Evolutionary conservation across 805 yeast genomes (phyloP).

Genomic region (Hagleromyces aurorensis): DNA sequence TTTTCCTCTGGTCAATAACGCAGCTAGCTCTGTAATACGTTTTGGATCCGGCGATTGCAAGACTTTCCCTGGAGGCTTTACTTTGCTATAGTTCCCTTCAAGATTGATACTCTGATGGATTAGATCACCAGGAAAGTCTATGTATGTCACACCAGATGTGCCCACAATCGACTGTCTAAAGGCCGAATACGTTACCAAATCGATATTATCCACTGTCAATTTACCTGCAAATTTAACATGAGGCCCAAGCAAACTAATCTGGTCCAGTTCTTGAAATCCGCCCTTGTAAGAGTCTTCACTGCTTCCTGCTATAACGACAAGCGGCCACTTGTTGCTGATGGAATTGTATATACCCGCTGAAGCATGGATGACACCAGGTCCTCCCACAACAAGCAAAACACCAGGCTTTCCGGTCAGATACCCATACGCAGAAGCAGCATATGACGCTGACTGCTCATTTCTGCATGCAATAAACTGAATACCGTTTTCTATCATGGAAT

Average conservation of each 20-base stretch:
- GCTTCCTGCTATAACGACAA: conserved; percentile 58
- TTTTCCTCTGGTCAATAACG: conserved; percentile 29
- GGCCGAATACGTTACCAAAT: conserved; percentile 17
- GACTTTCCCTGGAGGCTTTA: conserved; percentile 6
- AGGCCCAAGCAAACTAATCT: conserved; percentile 40
- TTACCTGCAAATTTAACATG: conserved; percentile 47
- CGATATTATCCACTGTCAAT: conserved; percentile 12
- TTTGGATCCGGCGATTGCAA: conserved; percentile 13
- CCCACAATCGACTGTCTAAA: conserved; percentile 32
- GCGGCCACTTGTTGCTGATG: conserved; percentile 54
- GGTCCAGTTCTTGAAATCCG: conserved; percentile 68
- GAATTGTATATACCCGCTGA: conserved; percentile 61
- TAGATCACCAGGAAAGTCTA: conserved; percentile 58
- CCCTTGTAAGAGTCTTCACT: conserved; percentile 45
- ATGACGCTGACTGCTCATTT: conserved; percentile 68
- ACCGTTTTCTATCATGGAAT: conserved; percentile 45
- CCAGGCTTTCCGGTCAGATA: conserved; percentile 59
- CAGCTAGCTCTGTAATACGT: conserved; percentile 28
- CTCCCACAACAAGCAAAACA: conserved; percentile 63
- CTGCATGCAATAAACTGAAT: conserved; percentile 53
- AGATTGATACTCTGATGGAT: conserved; percentile 28
- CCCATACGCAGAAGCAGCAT: conserved; percentile 68
- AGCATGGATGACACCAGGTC: conserved; percentile 66
- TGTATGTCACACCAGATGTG: conserved; percentile 52
- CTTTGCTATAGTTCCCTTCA: background rate